phyloP scores from a whole-genome alignment of 495 filamentous ascomycete species.

The Cryomyces minteri region DNA sequence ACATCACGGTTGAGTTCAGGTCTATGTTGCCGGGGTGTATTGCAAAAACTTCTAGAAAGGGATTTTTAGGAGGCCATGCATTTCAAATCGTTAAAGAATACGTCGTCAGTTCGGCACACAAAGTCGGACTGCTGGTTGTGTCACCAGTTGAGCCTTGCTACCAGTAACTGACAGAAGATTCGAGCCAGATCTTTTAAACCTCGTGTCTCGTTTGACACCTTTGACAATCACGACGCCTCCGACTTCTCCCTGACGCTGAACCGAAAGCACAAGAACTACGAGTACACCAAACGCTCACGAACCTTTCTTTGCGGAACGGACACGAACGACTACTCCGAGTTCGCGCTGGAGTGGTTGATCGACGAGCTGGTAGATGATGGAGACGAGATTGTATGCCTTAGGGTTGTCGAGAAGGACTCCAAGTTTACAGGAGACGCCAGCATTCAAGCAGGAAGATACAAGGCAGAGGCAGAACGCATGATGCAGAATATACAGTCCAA shows the following conservation, averaged over 20 bases:
- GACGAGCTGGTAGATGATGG: slow-evolving; percentile 93
- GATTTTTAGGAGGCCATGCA: neutral
- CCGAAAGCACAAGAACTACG: slow-evolving; percentile 78
- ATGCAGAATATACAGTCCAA: slow-evolving; percentile 40
- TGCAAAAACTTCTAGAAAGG: neutral
- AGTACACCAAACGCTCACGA: slow-evolving; percentile 61
- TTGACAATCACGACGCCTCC: slow-evolving; percentile 65
- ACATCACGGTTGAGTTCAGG: no score
- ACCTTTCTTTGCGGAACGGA: slow-evolving; percentile 92
- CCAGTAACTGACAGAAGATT: neutral
- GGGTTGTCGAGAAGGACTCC: slow-evolving; percentile 74
- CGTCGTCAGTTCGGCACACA: neutral
- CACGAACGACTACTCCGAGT: slow-evolving; percentile 89
- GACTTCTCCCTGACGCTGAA: slow-evolving; percentile 50
- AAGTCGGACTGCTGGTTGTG: no score
- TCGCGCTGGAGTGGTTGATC: slow-evolving; percentile 84
- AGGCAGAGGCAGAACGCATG: slow-evolving; percentile 64
- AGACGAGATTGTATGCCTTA: slow-evolving; percentile 86
- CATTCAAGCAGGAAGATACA: slow-evolving; percentile 57
- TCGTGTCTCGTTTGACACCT: slow-evolving; percentile 82
- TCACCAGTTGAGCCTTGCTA: neutral
- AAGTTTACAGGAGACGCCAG: slow-evolving; percentile 48
- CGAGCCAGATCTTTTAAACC: slow-evolving; percentile 34
- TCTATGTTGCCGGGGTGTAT: no score
- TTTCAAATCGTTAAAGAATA: neutral